Evolutionary conservation across 2,329 filamentous ascomycete genomes (phyloP), one percentile per base, ranked within the genome.

Genomic region (Fusarium decemcellulare): DNA sequence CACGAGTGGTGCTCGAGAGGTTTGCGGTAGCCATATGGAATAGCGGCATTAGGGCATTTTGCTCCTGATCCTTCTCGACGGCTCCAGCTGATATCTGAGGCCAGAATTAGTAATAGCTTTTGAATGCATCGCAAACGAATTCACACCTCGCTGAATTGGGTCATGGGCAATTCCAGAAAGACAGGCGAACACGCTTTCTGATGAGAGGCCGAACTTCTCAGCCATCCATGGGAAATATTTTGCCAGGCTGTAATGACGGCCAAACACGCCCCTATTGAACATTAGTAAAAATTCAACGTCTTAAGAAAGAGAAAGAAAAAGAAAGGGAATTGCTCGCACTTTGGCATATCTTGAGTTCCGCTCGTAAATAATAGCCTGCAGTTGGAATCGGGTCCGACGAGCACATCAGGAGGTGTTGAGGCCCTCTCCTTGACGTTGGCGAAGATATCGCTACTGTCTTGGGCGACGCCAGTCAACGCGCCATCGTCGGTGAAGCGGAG

Each of bases 191-290:
- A n/a, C n/a, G n/a, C n/a, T n/a, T n/a, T n/a, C n/a, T n/a, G n/a
- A n/a, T n/a, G 30, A 98, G 85, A 0, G 95, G 95, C 0, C 85
- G 78, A 98, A 98, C 2, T 84, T 89, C 80, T 96, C 83, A 0
- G 93, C 90, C 95, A 98, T 98, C 94, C 94, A 98, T n/a, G 91
- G 90, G 76, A 95, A 97, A 82, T 97, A 98, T 74, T 92, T 91
- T 1, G 94, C 88, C 64, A 98, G 83, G 50, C 90, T 92, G 82
- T 92, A 98, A 80, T 98, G 95, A n/a, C 95, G 88, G 1, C 95
- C 94, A 59, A 90, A 87, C 15, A 98, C 95, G 71, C 93, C 93
- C 4, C 18, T 23, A 4, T 23, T 23, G 18, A 23, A 23, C 18
- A 23, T 23, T 23, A 23, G 18, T 2, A 23, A 23, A 23, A 23